Conservation (phyloP, 768 basidiomycete genomes). For the Tephrocybe sp. region DNA sequence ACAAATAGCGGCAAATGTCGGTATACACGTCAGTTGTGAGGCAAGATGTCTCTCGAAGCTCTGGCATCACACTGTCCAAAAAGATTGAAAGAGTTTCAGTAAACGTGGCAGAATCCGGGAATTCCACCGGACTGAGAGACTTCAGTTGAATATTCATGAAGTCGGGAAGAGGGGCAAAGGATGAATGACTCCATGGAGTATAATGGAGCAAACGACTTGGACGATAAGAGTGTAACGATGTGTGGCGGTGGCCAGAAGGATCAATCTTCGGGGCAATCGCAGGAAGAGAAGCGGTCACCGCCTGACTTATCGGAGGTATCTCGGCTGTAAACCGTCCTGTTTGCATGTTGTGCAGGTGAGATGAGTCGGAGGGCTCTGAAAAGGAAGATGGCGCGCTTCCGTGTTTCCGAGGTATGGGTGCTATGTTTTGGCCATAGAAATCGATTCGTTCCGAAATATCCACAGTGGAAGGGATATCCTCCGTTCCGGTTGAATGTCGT, state of each 20-base stretch:
- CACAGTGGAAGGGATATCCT: constrained; percentile 8
- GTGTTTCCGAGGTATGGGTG: constrained; percentile 21
- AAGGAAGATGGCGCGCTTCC: constrained; percentile 19
- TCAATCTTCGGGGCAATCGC: not conserved
- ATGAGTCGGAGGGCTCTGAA: not conserved
- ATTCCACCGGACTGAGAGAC: constrained; percentile 52
- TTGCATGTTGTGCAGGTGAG: constrained; percentile 12
- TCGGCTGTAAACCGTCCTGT: constrained; percentile 34
- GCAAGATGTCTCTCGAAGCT: constrained; percentile 60
- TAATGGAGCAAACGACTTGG: constrained; percentile 21
- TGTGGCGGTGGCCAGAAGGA: not conserved
- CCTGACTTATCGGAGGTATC: constrained; percentile 12
- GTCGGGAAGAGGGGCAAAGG: constrained; percentile 62
- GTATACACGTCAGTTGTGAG: constrained; percentile 57
- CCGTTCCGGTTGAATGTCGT: constrained; percentile 2
- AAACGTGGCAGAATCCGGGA: constrained; percentile 57
- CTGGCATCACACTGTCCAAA: constrained; percentile 47
- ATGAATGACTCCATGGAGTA: constrained; percentile 59
- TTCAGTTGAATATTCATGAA: constrained; percentile 54
- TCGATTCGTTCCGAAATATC: constrained; percentile 17
- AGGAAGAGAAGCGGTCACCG: not conserved
- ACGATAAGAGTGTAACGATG: not conserved
- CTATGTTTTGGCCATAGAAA: constrained; percentile 50
- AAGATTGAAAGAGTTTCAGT: constrained; percentile 51
- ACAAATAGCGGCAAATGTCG: constrained; percentile 47